phyloP scores from a whole-genome alignment of 805 yeast genomes.

The Cyberlindnera maritima region DNA sequence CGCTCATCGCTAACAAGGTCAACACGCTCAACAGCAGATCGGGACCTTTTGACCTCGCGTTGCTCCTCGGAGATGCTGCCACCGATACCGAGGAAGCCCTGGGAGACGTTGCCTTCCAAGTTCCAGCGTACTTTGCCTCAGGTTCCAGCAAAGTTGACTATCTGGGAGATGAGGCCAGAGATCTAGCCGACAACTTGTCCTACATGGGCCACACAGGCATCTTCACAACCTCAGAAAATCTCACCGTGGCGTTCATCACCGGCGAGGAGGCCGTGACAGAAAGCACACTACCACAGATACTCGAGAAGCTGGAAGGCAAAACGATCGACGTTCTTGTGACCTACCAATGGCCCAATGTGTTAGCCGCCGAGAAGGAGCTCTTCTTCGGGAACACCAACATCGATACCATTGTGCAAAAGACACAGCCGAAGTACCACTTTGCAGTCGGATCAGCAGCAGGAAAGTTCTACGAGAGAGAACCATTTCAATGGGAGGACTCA shows the following conservation, averaged over 20 bases:
- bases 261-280: conserved; percentile 26
- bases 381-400: conserved; percentile 44
- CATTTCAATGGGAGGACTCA: conserved; percentile 53
- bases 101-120: conserved; percentile 3
- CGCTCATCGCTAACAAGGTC: conserved; percentile 40
- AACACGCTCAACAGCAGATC: conserved; percentile 51
- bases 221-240: conserved; percentile 40
- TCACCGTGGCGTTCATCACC: conserved; percentile 45
- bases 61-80: conserved; percentile 49
- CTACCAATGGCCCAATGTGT: conserved; percentile 55
- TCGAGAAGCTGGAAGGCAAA: conserved; percentile 22
- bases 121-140: conserved; percentile 24
- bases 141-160: conserved; percentile 19
- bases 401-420: conserved; percentile 42
- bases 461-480: conserved; percentile 49
- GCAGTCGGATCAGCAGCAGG: conserved; percentile 50
- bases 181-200: conserved; percentile 6
- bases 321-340: conserved; percentile 55
- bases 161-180: conserved; percentile 2
- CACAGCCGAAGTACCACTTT: conserved; percentile 68
- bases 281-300: conserved; percentile 27
- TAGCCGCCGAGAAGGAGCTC: conserved; percentile 44
- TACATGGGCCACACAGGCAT: conserved; percentile 33
- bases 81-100: not conserved
- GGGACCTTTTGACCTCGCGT: conserved; percentile 61